Percentiles rank a stretch among this genome's conserved stretches.
Conservation (phyloP, 495 filamentous ascomycete species). For the Penicillium arizonense region DNA sequence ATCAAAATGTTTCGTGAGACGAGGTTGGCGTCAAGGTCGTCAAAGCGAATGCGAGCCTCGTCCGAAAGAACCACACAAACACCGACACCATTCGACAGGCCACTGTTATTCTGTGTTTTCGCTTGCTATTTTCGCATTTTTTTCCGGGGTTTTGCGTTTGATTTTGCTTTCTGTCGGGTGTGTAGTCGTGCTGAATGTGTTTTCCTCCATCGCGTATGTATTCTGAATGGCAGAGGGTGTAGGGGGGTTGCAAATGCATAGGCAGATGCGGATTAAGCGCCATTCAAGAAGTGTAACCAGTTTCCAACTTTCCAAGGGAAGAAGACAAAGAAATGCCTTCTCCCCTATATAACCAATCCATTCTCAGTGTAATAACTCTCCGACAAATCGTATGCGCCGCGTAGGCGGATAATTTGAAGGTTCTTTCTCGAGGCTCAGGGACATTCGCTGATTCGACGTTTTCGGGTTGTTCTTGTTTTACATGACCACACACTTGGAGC, state of each 20-base stretch:
- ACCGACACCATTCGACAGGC: slow-evolving; percentile 18
- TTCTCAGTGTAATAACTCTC: neutral
- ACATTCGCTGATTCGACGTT: slow-evolving; percentile 4
- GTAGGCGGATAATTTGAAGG: neutral
- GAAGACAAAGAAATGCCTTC: neutral
- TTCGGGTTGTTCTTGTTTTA: slow-evolving; percentile 45
- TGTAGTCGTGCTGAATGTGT: neutral
- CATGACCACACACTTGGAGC: slow-evolving; percentile 86
- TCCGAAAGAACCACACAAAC: slow-evolving; percentile 27
- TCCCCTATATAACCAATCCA: neutral
- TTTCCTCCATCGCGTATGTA: slow-evolving; percentile 22
- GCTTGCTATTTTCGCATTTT: slow-evolving; percentile 5
- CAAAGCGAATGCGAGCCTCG: slow-evolving; percentile 27
- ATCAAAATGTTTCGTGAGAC: slow-evolving; percentile 47
- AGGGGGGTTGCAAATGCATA: neutral
- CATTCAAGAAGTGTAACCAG: slow-evolving; percentile 12
- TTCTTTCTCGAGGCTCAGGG: neutral
- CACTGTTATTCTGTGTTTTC: slow-evolving; percentile 6
- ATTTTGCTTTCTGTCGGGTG: slow-evolving; percentile 16
- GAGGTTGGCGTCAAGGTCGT: slow-evolving; percentile 41
- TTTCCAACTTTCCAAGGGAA: slow-evolving; percentile 1
- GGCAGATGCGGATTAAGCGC: neutral
- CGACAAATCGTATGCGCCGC: neutral
- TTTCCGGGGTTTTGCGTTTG: slow-evolving; percentile 1
- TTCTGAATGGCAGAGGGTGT: slow-evolving; percentile 4